Evolutionary conservation across 2,329 filamentous ascomycete species (phyloP).

Genomic region (Hypoxylon sp.): DNA sequence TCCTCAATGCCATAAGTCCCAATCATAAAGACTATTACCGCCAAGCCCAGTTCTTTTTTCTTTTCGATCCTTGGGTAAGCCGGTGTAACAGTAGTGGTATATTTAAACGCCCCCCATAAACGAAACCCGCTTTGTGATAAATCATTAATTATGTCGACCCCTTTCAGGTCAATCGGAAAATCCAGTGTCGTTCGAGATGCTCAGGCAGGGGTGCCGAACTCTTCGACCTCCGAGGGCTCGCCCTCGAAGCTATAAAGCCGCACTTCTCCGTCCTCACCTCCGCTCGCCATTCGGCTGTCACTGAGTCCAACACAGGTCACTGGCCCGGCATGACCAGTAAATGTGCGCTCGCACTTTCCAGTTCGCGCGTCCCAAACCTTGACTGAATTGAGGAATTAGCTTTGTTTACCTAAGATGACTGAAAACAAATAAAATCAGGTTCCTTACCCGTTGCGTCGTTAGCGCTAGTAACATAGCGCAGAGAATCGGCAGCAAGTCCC

Average conservation of each 20-base stretch:
- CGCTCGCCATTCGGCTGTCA: conserved; percentile 89
- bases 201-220: conserved; percentile 66
- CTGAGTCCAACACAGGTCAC: conserved; percentile 94
- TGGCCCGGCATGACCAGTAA: conserved; percentile 89
- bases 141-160: conserved; percentile 28
- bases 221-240: conserved; percentile 59
- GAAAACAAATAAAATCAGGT: not conserved
- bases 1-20: conserved; percentile 16
- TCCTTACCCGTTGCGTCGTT: conserved; percentile 77
- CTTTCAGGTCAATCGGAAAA: conserved; percentile 1
- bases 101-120: conserved; percentile 34
- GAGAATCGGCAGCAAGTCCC: conserved; percentile 88
- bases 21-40: conserved; percentile 10
- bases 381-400: conserved; percentile 65
- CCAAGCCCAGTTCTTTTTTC: conserved; percentile 16
- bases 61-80: conserved; percentile 23
- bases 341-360: conserved; percentile 91
- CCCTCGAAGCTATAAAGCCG: conserved; percentile 82
- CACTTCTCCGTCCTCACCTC: conserved; percentile 93
- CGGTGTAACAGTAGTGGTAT: conserved; percentile 37
- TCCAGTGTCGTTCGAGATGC: not conserved
- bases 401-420: not conserved
- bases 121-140: conserved; percentile 22
- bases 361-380: conserved; percentile 95
- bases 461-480: conserved; percentile 88